phyloP scores from a whole-genome alignment of 331 rosid genomes.

The Malus hybrid region DNA sequence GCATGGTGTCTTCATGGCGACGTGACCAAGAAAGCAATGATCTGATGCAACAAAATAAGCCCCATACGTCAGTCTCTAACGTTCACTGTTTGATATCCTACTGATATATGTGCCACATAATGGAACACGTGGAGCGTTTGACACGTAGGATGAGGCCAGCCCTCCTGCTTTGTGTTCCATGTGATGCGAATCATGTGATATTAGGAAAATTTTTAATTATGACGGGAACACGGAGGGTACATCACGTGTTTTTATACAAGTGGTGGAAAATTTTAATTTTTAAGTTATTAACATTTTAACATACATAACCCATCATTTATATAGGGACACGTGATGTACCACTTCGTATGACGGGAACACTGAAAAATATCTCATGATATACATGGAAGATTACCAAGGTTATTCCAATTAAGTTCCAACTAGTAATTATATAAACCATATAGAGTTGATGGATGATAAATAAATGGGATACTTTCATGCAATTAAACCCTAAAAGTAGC shows the following conservation, averaged over 20 bases:
- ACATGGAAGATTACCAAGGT: background rate
- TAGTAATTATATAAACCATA: background rate
- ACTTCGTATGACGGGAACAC: no score
- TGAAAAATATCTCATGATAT: no score
- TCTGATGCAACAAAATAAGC: background rate
- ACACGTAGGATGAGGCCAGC: background rate
- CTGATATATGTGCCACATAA: background rate
- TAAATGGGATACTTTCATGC: background rate
- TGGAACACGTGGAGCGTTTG: background rate
- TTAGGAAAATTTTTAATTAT: no score
- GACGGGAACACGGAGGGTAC: no score
- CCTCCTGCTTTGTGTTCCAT: background rate
- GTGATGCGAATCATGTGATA: background rate
- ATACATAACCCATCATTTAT: no score
- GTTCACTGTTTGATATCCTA: background rate
- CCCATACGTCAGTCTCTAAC: background rate
- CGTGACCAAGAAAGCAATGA: background rate
- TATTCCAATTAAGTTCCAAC: background rate
- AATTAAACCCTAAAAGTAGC: background rate
- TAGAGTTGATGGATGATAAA: background rate
- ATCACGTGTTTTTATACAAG: no score
- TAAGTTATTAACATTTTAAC: no score
- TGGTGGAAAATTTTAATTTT: no score
- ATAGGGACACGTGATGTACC: no score
- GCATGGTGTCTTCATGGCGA: slow-evolving; percentile 9